Evolutionary conservation across 371 early-diverging fungal species (phyloP).

Genomic region (Haplosporangium sp.): DNA sequence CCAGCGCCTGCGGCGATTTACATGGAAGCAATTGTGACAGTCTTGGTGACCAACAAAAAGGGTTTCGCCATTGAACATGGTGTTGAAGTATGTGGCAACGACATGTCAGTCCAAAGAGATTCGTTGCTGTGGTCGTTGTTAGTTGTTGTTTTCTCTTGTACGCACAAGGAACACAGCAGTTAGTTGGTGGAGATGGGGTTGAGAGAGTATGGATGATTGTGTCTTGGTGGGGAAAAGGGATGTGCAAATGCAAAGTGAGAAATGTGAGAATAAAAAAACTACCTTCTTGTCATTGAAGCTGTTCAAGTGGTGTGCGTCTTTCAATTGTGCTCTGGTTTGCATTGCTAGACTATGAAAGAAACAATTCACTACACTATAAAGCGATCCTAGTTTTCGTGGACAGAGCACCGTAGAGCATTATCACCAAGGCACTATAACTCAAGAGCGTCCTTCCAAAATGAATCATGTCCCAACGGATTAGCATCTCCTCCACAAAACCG

Average conservation of each 20-base stretch:
- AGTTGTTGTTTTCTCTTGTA: too few species aligned
- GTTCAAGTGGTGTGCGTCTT: background rate
- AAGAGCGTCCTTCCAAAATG: constrained; percentile 31
- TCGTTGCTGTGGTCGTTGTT: too few species aligned
- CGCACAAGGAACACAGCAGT: background rate
- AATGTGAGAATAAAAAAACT: background rate
- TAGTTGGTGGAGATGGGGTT: background rate
- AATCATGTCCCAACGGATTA: constrained; percentile 32
- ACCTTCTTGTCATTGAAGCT: background rate
- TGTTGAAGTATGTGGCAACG: background rate
- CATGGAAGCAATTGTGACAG: constrained; percentile 26
- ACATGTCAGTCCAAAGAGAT: background rate
- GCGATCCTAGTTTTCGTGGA: background rate
- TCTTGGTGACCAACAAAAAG: constrained; percentile 16
- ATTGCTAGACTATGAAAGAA: background rate
- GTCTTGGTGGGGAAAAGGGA: background rate
- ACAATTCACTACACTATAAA: background rate
- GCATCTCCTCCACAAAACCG: constrained; percentile 26
- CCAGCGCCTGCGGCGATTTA: constrained; percentile 18
- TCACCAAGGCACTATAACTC: constrained; percentile 24
- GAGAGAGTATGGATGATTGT: background rate
- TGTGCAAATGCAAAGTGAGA: background rate
- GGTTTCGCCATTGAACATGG: constrained; percentile 20
- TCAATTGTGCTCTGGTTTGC: background rate
- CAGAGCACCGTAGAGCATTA: constrained; percentile 37